These are phyloP conservation scores for Conticribra weissflogii DNA, from an alignment of 108 stramenopile genomes.

Conservation along the genomic window DNA sequence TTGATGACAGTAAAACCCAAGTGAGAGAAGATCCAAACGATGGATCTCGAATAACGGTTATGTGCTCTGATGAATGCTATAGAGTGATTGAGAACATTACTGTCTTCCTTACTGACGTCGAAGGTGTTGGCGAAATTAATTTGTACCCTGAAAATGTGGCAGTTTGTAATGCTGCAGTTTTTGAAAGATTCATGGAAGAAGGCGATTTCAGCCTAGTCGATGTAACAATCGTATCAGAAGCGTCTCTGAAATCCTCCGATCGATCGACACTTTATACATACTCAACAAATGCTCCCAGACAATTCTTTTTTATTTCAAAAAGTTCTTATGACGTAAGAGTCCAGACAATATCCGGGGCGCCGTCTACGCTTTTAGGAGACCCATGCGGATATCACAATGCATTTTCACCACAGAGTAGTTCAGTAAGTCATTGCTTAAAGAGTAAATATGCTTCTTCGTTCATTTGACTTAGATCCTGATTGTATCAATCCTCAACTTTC, in stretches of 20 bases:
- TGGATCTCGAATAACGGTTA: slow-evolving; percentile 66
- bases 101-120: slow-evolving; percentile 2
- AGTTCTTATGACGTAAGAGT: slow-evolving; percentile 42
- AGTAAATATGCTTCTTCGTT: too few relatives aligned
- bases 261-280: background rate
- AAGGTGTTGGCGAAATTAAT: slow-evolving; percentile 20
- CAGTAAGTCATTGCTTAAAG: too few relatives aligned
- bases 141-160: slow-evolving; percentile 67
- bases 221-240: slow-evolving; percentile 48
- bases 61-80: slow-evolving; percentile 56
- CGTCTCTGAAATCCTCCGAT: slow-evolving; percentile 1
- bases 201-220: slow-evolving; percentile 41
- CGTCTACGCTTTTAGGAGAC: slow-evolving; percentile 62
- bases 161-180: slow-evolving; percentile 75
- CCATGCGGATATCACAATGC: slow-evolving; percentile 67
- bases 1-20: slow-evolving; percentile 53
- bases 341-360: slow-evolving; percentile 80
- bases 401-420: slow-evolving; percentile 61
- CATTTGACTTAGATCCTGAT: background rate
- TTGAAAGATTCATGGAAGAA: slow-evolving; percentile 60
- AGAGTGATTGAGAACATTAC: background rate
- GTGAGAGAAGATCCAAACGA: slow-evolving; percentile 79
- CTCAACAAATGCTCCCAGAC: background rate
- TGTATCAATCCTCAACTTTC: background rate
- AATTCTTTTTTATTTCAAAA: slow-evolving; percentile 27